Evolutionary conservation across 176 grass and related monocot species (phyloP), one percentile per base, ranked within the genome.

Genomic region (Zizania latifolia): DNA sequence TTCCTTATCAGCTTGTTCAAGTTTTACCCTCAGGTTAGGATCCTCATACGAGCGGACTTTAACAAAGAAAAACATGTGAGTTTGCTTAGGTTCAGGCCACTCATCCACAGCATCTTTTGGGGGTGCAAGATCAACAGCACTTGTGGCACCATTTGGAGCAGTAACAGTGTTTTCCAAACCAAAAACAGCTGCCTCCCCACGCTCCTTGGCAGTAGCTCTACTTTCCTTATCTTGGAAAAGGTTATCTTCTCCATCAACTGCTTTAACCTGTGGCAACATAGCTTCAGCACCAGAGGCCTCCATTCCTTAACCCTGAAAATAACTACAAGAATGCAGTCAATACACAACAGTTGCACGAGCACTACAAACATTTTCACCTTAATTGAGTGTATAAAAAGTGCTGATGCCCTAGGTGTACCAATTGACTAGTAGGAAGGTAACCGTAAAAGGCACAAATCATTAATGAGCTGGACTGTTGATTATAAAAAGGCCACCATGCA

Each of bases 71-170:
- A 88, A 99, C 3, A 37, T 53, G 46, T 94, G 31, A 56, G 81
- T 86, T 82, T 94, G 82, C 74, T 90, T 89, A 56, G 89, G 86
- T 68, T 85, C 79, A 68, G 88, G 89, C 95, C 95, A 99, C 64
- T 99, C 91, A 16, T 94, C 95, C 78, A 76, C 72, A 8, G 59
- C 95, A 23, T 99, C 84, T 81, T 86, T 94, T 37, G 91, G 91
- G 69, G 86, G 77, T 38, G 74, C 69, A 60, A 87, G 58, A 35
- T 87, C 84, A 68, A 57, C 11, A 0, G 43, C 77, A 22, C 77
- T 89, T 22, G 68, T 34, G 41, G 75, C 55, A 75, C 78, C 79
- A 79, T 75, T 78, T 53, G 74, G n/a, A n/a, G n/a, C 19, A 63
- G 61, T 84, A 80, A 68, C 73, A 77, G 62, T 80, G 69, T 21